Percentiles rank a stretch among this genome's conserved stretches.
These are phyloP conservation scores for Aspergillus baeticus DNA, from an alignment of 495 filamentous ascomycete genomes.

Conservation along the genomic window DNA sequence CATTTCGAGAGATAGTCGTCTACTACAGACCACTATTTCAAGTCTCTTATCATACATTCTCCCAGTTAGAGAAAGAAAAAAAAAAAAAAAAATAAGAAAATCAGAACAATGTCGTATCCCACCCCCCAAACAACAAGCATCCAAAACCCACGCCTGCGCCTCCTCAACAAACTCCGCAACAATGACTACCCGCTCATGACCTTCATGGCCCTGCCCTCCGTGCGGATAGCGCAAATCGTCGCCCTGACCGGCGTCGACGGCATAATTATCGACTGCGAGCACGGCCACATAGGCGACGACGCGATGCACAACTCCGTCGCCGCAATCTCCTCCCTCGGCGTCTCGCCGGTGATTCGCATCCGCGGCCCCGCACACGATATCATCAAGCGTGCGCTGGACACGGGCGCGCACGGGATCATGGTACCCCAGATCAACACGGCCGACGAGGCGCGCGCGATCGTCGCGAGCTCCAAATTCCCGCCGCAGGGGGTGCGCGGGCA, in stretches of 20 bases:
- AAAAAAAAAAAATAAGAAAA: no score
- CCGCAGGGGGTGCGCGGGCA: constrained; percentile 63
- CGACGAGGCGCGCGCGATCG: constrained; percentile 36
- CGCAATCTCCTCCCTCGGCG: constrained; percentile 63
- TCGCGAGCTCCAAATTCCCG: constrained; percentile 66
- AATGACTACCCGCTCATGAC: constrained; percentile 36
- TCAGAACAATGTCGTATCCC: constrained; percentile 26
- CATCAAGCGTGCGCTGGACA: constrained; percentile 72
- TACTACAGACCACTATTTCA: no score
- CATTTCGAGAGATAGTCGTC: no score
- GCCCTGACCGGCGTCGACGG: constrained; percentile 37
- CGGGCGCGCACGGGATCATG: constrained; percentile 65
- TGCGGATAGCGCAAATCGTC: constrained; percentile 37
- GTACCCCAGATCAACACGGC: constrained; percentile 23
- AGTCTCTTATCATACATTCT: no score
- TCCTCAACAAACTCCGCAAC: constrained; percentile 34
- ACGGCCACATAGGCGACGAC: constrained; percentile 60
- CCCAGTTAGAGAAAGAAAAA: no score
- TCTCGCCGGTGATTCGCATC: constrained; percentile 66
- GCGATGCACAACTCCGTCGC: constrained; percentile 25
- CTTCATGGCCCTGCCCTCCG: constrained; percentile 38
- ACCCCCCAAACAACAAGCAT: constrained; percentile 34
- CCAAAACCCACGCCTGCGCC: constrained; percentile 32
- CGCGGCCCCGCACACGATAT: constrained; percentile 67
- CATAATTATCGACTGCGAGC: constrained; percentile 45